phyloP scores from a whole-genome alignment of 208 protist genomes.

The Novymonas esmeraldas region DNA sequence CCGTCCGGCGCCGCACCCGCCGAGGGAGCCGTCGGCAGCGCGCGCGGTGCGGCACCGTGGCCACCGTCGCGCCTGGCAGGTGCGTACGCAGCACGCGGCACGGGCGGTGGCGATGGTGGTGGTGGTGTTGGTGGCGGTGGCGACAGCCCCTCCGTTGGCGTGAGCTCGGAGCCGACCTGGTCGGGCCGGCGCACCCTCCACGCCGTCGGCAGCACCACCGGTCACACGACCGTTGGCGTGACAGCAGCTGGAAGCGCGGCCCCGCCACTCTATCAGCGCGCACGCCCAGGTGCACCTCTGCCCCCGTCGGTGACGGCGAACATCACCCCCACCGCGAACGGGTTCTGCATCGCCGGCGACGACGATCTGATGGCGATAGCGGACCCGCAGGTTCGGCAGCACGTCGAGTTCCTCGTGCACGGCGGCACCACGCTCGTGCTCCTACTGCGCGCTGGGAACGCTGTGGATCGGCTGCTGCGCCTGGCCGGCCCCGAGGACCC shows the following conservation, averaged over 20 bases:
- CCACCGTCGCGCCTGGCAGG: neutral
- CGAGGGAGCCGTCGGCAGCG: neutral
- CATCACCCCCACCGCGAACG: too few relatives aligned
- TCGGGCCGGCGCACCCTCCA: neutral
- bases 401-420: slow-evolving; percentile 52
- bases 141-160: too few relatives aligned
- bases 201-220: neutral
- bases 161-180: neutral
- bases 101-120: too few relatives aligned
- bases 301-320: neutral
- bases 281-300: neutral
- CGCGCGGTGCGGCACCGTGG: neutral
- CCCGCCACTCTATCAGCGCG: neutral
- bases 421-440: slow-evolving; percentile 69
- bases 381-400: slow-evolving; percentile 16
- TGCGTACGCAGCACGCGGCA: neutral
- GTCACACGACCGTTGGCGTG: neutral
- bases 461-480: slow-evolving; percentile 57
- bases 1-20: neutral
- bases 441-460: slow-evolving; percentile 55
- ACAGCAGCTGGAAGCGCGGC: neutral
- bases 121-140: too few relatives aligned
- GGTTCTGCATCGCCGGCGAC: neutral
- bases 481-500: slow-evolving; percentile 77
- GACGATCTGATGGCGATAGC: slow-evolving; percentile 5